Percentiles rank a stretch among this genome's conserved stretches.
Conservation (phyloP, 768 basidiomycete genomes). For the Leccinum rimulosum region DNA sequence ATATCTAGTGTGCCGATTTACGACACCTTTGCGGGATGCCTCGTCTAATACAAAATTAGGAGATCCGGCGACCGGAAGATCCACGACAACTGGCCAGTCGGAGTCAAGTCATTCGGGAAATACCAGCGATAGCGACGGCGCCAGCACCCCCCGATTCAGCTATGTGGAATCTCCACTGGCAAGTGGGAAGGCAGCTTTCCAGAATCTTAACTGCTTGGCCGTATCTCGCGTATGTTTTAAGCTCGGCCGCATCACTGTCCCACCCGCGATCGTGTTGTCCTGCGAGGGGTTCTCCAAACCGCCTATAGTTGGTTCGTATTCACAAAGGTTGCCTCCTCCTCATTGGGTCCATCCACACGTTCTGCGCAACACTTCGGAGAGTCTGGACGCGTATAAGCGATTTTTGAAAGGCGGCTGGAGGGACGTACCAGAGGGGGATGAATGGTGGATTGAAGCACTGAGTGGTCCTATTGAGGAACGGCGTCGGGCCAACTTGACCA, state of each 20-base stretch:
- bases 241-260: conserved; percentile 65
- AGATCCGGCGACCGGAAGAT: too few relatives aligned
- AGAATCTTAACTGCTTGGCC: conserved; percentile 18
- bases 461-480: conserved; percentile 40
- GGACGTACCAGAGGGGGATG: conserved; percentile 49
- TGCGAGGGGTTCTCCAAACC: conserved; percentile 47
- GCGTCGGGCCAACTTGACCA: conserved; percentile 11
- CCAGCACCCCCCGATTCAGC: background rate
- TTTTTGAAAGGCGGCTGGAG: conserved; percentile 61
- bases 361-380: conserved; percentile 9
- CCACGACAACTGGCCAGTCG: background rate
- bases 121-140: background rate
- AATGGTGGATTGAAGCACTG: conserved; percentile 66
- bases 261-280: conserved; percentile 59
- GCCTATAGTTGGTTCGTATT: conserved; percentile 11
- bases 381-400: conserved; percentile 35
- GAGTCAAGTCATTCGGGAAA: background rate
- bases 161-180: background rate
- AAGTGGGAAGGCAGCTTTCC: conserved; percentile 46
- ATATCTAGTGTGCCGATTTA: conserved; percentile 18
- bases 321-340: conserved; percentile 9
- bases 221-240: conserved; percentile 52
- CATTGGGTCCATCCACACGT: conserved; percentile 12
- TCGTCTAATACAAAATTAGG: background rate
- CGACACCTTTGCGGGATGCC: background rate